These are phyloP conservation scores for Paecilomyces dactylethromorphus DNA, from an alignment of 2,329 filamentous ascomycete species.

Conservation along the genomic window DNA sequence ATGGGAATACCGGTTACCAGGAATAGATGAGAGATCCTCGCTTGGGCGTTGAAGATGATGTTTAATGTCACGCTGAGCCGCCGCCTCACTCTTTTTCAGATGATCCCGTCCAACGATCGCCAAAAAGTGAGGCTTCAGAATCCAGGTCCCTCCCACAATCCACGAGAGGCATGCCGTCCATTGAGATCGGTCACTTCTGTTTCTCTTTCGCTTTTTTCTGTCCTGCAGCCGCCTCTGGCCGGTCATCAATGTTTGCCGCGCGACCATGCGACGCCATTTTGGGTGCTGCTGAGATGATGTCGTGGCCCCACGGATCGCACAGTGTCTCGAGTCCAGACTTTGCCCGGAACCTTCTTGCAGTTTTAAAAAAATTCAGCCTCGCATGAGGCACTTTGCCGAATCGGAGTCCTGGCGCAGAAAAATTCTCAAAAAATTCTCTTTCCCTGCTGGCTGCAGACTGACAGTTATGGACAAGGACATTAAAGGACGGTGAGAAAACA, in stretches of 20 bases:
- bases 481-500: not conserved
- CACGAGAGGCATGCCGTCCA: not conserved
- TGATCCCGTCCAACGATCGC: not conserved
- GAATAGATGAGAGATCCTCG: not conserved
- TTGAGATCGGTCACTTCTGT: not conserved
- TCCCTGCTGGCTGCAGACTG: not conserved
- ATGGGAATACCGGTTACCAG: not conserved
- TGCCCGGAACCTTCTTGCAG: slow-evolving; percentile 1
- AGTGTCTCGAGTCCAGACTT: slow-evolving; percentile 1
- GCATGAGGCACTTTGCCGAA: not conserved
- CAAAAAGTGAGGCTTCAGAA: not conserved
- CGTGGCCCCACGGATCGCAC: slow-evolving; percentile 26
- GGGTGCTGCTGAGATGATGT: slow-evolving; percentile 21
- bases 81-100: not conserved
- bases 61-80: not conserved
- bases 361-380: slow-evolving; percentile 1
- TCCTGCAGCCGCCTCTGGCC: slow-evolving; percentile 3
- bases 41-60: not conserved
- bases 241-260: slow-evolving; percentile 8
- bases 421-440: not conserved
- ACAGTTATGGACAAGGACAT: not conserved
- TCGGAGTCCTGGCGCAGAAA: not conserved
- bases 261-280: slow-evolving; percentile 17
- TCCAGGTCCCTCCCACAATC: not conserved
- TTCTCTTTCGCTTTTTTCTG: not conserved